phyloP scores from a whole-genome alignment of 2,329 filamentous ascomycete species.

The Boeremia lycopersici region DNA sequence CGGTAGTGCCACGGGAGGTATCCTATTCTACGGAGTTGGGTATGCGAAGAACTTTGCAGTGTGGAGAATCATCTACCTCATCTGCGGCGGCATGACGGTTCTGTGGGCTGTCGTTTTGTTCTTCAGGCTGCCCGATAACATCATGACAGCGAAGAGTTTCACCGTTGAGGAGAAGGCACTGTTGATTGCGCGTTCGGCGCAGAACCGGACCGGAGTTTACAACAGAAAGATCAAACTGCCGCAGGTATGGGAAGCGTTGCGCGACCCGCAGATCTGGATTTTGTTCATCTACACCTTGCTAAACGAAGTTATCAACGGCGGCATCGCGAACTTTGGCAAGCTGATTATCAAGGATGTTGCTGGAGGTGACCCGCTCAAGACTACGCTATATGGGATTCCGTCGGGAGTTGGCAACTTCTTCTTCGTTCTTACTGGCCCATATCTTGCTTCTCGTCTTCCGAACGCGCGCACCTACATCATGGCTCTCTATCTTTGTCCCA shows the following conservation, averaged over 20 bases:
- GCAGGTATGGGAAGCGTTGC: constrained; percentile 56
- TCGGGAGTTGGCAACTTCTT: constrained; percentile 60
- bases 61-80: constrained; percentile 54
- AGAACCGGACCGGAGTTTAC: constrained; percentile 50
- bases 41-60: constrained; percentile 51
- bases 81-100: constrained; percentile 54
- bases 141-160: constrained; percentile 52
- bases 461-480: constrained; percentile 61
- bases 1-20: constrained; percentile 33
- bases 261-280: constrained; percentile 55
- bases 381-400: constrained; percentile 61
- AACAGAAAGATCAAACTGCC: constrained; percentile 56
- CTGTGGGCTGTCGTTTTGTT: constrained; percentile 52
- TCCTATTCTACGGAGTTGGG: constrained; percentile 50
- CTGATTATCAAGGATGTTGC: constrained; percentile 61
- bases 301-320: constrained; percentile 61
- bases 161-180: constrained; percentile 52
- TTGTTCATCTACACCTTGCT: constrained; percentile 55
- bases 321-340: constrained; percentile 61
- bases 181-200: constrained; percentile 50
- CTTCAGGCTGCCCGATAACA: constrained; percentile 50
- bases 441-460: constrained; percentile 56
- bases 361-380: constrained; percentile 49
- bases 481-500: constrained; percentile 59
- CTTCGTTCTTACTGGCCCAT: constrained; percentile 61